Base-by-base conservation (phyloP, 495 filamentous ascomycete genomes). In the Penicillium dipodomyicola region DNA sequence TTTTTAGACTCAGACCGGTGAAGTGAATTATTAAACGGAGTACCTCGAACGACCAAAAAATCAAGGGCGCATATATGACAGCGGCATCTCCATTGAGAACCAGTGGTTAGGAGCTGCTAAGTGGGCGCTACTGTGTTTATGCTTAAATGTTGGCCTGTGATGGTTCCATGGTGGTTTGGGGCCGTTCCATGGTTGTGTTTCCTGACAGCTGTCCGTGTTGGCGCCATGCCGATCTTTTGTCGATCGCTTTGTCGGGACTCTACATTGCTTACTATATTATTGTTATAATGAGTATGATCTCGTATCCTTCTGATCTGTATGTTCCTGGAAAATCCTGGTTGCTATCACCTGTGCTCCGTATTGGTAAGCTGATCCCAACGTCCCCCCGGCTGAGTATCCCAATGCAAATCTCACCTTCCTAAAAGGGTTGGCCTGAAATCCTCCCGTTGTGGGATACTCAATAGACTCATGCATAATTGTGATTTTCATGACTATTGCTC, bases 61-160 rank as follows among this genome's bases (percentile, higher is more conserved):
- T 23, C 32, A 25, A 27, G 20, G 40, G 17, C 19, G 51, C 27
- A n/a, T 44, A 50, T 53, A 35, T 66, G 61, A 64, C 61, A 66
- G 64, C 64, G 60, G 63, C 60, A 41, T 52, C 57, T 57, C 59
- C 32, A 48, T 59, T 44, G 37, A 39, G 56, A 61, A 59, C 49
- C 61, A 61, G 44, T 19, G 48, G 49, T 27, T 30, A 37, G 25
- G 8, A 51, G 49, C 22, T 51, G 14, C 23, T 51, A 45, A 23
- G 48, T 30, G 22, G 30, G 35, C 44, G 54, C 44, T 43, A 49
- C 35, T 54, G 17, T 32, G 49, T 41, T 58, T 58, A 58, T 52
- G 56, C 56, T 52, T 58, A 58, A 58, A 52, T 39, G 22, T 11
- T 23, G 45, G 15, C 45, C 27, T 20, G n/a, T 2, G 23, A 47